phyloP scores from a whole-genome alignment of 2,329 filamentous ascomycete species.

The Cordyceps militaris region DNA sequence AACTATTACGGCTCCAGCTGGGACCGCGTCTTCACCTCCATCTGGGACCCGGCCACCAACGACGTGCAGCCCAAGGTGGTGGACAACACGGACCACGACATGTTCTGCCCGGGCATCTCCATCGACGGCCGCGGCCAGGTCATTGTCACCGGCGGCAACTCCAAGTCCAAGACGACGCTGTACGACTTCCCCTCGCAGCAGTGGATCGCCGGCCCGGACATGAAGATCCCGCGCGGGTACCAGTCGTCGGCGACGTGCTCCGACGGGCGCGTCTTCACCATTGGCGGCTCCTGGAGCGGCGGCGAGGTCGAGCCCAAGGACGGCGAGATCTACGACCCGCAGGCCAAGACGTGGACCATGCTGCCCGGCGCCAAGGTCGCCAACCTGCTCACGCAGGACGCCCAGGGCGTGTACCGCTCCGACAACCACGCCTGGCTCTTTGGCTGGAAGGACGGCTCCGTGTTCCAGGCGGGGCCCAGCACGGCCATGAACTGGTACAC shows the following conservation, averaged over 20 bases:
- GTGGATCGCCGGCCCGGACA: conserved; percentile 34
- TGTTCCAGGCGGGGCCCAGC: conserved; percentile 50
- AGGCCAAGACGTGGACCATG: conserved; percentile 38
- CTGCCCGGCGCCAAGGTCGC: conserved; percentile 36
- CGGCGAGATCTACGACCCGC: conserved; percentile 46
- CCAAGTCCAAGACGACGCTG: conserved; percentile 40
- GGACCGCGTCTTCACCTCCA: conserved; percentile 16
- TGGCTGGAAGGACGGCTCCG: conserved; percentile 38
- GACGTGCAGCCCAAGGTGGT: conserved; percentile 17
- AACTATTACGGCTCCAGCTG: conserved; percentile 12
- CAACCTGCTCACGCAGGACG: conserved; percentile 43
- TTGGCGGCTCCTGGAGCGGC: conserved; percentile 49
- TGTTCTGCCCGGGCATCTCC: conserved; percentile 52
- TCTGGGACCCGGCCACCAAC: conserved; percentile 29
- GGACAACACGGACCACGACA: conserved; percentile 41
- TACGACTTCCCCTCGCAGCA: conserved; percentile 32
- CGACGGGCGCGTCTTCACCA: conserved; percentile 49
- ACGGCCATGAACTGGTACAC: conserved; percentile 51
- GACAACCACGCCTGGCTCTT: conserved; percentile 29
- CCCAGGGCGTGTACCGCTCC: conserved; percentile 42
- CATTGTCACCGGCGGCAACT: conserved; percentile 47
- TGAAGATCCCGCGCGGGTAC: conserved; percentile 44
- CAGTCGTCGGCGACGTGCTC: conserved; percentile 44
- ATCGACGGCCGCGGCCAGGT: conserved; percentile 41
- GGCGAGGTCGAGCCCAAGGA: conserved; percentile 40